These are phyloP conservation scores for Neotropicomus parvogracilis DNA, from an alignment of 1,284 basidiomycete species.

Conservation along the genomic window DNA sequence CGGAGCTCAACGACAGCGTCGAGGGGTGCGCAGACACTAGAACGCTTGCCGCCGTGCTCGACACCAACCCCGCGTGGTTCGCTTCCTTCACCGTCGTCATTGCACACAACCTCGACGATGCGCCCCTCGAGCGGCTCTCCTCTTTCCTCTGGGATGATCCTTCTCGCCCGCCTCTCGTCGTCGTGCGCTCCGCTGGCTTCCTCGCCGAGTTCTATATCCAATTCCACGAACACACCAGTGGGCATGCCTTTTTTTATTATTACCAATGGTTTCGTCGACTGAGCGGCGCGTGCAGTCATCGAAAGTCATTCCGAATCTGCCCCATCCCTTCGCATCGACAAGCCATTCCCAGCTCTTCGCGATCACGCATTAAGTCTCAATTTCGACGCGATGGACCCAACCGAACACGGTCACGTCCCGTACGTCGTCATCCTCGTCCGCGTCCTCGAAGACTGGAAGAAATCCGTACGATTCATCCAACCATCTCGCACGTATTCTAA, in stretches of 20 bases:
- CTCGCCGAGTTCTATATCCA: conserved; percentile 86
- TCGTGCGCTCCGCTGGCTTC: conserved; percentile 82
- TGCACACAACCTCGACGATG: conserved; percentile 70
- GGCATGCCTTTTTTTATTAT: conserved; percentile 27
- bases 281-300: conserved; percentile 56
- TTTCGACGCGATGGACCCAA: conserved; percentile 73
- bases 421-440: conserved; percentile 85
- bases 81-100: conserved; percentile 76
- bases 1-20: conserved; percentile 88
- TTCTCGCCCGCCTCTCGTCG: conserved; percentile 62
- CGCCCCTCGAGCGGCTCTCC: conserved; percentile 57
- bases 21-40: conserved; percentile 65
- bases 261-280: neutral
- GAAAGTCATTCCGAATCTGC: conserved; percentile 88
- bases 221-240: conserved; percentile 81
- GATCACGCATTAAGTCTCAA: conserved; percentile 72
- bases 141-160: conserved; percentile 65
- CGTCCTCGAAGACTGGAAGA: conserved; percentile 79
- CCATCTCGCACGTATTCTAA: neutral
- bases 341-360: conserved; percentile 80
- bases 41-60: conserved; percentile 56
- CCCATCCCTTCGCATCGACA: conserved; percentile 84
- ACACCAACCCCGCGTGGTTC: conserved; percentile 49
- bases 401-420: conserved; percentile 84
- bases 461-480: conserved; percentile 44